Evolutionary conservation across 371 early-diverging fungal genomes (phyloP).

Genomic region (Apophysomyces variabilis): DNA sequence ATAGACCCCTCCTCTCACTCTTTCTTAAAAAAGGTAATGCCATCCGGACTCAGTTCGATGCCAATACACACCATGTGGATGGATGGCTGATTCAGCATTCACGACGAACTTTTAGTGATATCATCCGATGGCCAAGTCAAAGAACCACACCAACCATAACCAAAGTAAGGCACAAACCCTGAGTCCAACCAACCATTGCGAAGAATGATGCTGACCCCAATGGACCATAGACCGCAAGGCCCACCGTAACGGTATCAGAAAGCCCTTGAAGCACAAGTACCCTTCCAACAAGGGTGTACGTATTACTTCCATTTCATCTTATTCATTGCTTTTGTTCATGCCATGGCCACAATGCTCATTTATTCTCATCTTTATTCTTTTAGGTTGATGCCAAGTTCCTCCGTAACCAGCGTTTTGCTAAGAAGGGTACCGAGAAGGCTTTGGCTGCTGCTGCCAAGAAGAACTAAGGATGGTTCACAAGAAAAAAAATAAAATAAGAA

Average conservation of each 20-base stretch:
- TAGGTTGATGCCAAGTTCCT: conserved; percentile 96
- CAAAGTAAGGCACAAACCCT: conserved; percentile 40
- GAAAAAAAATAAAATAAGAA: conserved; percentile 2
- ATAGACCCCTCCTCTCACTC: conserved; percentile 1
- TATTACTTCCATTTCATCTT: conserved; percentile 10
- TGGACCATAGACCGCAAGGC: conserved; percentile 85
- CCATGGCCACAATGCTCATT: neutral
- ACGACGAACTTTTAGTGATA: neutral
- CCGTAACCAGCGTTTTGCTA: conserved; percentile 98
- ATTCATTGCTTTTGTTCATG: neutral
- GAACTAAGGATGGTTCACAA: conserved; percentile 8
- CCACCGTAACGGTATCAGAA: conserved; percentile 98
- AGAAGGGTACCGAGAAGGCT: conserved; percentile 68
- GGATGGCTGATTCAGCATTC: conserved; percentile 13
- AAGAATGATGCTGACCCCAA: conserved; percentile 4
- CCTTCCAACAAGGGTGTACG: conserved; percentile 93
- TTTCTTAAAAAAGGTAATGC: conserved; percentile 12
- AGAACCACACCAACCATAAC: conserved; percentile 99
- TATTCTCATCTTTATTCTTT: conserved; percentile 11
- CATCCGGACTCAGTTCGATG: neutral
- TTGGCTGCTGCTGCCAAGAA: conserved; percentile 49
- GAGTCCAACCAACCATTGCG: too few relatives aligned
- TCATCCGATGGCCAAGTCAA: conserved; percentile 83
- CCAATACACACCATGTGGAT: conserved; percentile 8
- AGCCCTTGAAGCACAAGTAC: conserved; percentile 86